These are phyloP conservation scores for Mycena belliarum DNA, from an alignment of 768 basidiomycete species.

Conservation along the genomic window DNA sequence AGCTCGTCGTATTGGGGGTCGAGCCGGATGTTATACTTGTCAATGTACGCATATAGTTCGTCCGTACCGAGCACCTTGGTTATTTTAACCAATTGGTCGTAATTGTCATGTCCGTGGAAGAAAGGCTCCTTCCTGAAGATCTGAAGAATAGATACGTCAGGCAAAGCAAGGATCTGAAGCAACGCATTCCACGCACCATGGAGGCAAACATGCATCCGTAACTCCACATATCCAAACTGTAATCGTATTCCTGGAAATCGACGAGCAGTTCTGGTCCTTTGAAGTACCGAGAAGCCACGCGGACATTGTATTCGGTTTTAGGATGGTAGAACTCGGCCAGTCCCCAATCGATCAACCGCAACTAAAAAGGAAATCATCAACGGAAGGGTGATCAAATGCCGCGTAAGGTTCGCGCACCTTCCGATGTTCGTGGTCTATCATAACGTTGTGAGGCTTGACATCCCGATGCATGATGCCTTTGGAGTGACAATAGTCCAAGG, in stretches of 20 bases:
- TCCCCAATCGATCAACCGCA: constrained; percentile 98
- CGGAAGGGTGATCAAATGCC: constrained; percentile 3
- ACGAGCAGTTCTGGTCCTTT: constrained; percentile 96
- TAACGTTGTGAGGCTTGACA: constrained; percentile 98
- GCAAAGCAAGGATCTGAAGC: too few species aligned
- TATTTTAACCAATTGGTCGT: constrained; percentile 97
- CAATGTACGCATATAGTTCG: constrained; percentile 88
- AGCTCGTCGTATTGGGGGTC: constrained; percentile 97
- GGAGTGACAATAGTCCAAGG: constrained; percentile 96
- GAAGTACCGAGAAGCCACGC: constrained; percentile 96
- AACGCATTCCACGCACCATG: constrained; percentile 65
- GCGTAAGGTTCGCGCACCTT: constrained; percentile 55
- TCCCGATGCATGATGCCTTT: constrained; percentile 99
- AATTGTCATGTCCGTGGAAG: constrained; percentile 99
- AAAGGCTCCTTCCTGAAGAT: constrained; percentile 99
- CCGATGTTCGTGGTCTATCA: constrained; percentile 98
- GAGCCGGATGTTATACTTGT: constrained; percentile 93
- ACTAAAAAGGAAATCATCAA: constrained; percentile 42
- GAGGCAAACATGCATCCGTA: constrained; percentile 98
- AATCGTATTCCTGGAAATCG: constrained; percentile 98
- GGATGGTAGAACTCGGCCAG: constrained; percentile 98
- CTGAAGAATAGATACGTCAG: constrained; percentile 39
- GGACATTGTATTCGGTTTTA: constrained; percentile 96
- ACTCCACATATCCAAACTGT: constrained; percentile 98
- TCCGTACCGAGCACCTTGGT: constrained; percentile 97